phyloP scores from a whole-genome alignment of 2,329 filamentous ascomycete species.

The Achaetomium macrosporum region DNA sequence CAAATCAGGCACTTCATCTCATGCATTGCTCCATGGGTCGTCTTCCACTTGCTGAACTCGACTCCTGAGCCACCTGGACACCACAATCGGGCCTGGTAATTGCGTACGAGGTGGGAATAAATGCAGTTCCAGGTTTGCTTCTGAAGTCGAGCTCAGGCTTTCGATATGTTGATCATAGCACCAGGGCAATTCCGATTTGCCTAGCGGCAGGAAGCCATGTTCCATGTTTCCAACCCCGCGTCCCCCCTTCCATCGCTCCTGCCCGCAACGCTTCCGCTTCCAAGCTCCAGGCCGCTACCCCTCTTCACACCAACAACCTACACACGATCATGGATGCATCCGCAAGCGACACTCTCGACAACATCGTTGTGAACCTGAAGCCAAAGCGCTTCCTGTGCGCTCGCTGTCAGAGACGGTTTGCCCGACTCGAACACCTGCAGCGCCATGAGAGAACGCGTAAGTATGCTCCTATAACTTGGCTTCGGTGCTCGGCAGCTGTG shows the following conservation, averaged over 20 bases:
- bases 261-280: background rate
- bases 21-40: too few species aligned
- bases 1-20: too few species aligned
- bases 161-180: too few species aligned
- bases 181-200: too few species aligned
- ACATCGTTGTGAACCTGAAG: constrained; percentile 14
- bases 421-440: constrained; percentile 19
- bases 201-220: background rate
- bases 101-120: too few species aligned
- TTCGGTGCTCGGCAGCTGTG: too few species aligned
- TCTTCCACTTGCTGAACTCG: too few species aligned
- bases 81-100: too few species aligned
- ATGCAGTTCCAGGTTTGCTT: too few species aligned
- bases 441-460: constrained; percentile 20
- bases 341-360: constrained; percentile 7
- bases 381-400: constrained; percentile 16
- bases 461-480: background rate
- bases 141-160: too few species aligned
- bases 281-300: background rate
- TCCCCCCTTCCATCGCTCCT: background rate
- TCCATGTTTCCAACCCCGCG: background rate
- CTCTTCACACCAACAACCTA: background rate
- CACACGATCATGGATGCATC: constrained; percentile 5
- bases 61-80: too few species aligned
- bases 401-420: constrained; percentile 18